Evolutionary conservation across 139 green algal species (phyloP).

Genomic region (Microglena sp.): DNA sequence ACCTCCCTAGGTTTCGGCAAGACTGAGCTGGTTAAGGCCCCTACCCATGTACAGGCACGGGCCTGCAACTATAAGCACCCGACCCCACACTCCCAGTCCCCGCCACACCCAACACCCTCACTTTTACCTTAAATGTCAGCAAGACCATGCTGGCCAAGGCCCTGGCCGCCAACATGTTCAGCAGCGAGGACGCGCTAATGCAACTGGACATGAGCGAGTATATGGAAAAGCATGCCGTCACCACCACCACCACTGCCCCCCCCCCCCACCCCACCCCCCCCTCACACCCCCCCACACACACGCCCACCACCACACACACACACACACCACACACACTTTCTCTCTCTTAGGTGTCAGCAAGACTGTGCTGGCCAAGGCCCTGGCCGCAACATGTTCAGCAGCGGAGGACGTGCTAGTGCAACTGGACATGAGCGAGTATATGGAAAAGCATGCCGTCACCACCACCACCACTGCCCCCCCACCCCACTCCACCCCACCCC

Average conservation of each 20-base stretch:
- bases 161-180: constrained; percentile 82
- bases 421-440: no score
- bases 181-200: constrained; percentile 71
- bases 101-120: neutral
- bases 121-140: constrained; percentile 54
- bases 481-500: no score
- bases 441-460: no score
- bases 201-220: constrained; percentile 60
- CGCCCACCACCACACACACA: neutral
- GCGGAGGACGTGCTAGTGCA: constrained; percentile 72
- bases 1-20: constrained; percentile 95
- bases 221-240: constrained; percentile 87
- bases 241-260: neutral
- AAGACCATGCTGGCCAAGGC: constrained; percentile 97
- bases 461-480: no score
- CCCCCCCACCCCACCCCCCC: neutral
- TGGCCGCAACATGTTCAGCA: constrained; percentile 80
- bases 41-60: no score
- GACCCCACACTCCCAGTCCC: no score
- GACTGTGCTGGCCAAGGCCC: constrained; percentile 90
- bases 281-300: neutral
- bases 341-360: constrained; percentile 78
- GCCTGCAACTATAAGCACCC: no score
- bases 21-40: constrained; percentile 90
- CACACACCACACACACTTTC: neutral